Evolutionary conservation across 306 rosid genomes (phyloP), one percentile per base, ranked within the genome.

Genomic region (Cucumis cinereus): DNA sequence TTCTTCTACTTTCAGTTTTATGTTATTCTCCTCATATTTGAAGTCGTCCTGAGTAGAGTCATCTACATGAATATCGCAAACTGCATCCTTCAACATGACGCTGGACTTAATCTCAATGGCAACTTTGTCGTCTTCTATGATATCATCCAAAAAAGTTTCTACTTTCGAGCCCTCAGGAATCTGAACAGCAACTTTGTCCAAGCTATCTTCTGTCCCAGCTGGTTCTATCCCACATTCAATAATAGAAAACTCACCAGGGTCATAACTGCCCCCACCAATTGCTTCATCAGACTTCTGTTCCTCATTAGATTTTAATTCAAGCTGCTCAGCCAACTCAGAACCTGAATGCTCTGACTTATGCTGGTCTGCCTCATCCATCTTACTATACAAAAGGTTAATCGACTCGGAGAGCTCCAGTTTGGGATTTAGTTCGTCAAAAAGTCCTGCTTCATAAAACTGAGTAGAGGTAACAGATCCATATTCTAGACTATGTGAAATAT

Each of bases 181-280:
- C 59, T 77, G 78, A 87, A 70, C 70, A 70, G 74, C 69, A 36
- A 55, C 66, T 81, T 77, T 78, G 77, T 88, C 87, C 74, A 63
- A 77, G 73, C 66, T 62, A 66, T 84, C 78, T 55, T 81, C 87
- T 73, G 62, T 81, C 75, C 70, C 85, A 26, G 77, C 73, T 33
- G 77, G 72, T 82, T 88, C 97, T 82, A 85, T 88, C 80, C 93
- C 96, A 73, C 84, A 80, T 72, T 87, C 93, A 35, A 83, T 79
- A 77, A 88, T 26, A 62, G 80, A 76, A 86, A 84, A 86, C 53
- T 87, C 92, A 33, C 82, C 26, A 36, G 54, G 78, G 20, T 87
- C 88, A 73, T 81, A 77, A 10, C 78, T 85, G 24, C 58, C 49
- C 60, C 74, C 77, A 55, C 88, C 77, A 80, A 78, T 81, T 87